phyloP scores from a whole-genome alignment of 495 filamentous ascomycete species.

The Lindgomyces ingoldianus region DNA sequence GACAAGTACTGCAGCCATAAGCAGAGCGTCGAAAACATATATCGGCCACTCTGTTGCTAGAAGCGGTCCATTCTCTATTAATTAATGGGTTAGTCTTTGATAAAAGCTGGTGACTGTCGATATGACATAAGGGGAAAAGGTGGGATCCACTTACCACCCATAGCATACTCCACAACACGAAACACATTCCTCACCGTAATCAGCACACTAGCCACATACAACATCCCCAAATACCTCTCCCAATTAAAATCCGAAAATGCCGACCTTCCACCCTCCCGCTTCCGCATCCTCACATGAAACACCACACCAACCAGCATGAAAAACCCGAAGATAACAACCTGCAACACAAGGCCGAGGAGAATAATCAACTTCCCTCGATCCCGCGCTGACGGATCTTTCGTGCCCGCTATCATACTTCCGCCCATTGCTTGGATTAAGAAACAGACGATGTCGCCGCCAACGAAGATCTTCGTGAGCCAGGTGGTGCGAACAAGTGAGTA shows the following conservation, averaged over 20 bases:
- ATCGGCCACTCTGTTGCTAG: neutral
- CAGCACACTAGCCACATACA: neutral
- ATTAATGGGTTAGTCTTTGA: no score
- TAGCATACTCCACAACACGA: neutral
- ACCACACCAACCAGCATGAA: slow-evolving; percentile 45
- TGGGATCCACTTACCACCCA: no score
- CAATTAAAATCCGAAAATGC: neutral
- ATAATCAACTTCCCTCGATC: slow-evolving; percentile 37
- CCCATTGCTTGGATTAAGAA: slow-evolving; percentile 48
- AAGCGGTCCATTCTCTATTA: neutral
- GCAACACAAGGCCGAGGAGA: slow-evolving; percentile 47
- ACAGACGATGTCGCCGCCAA: slow-evolving; percentile 49
- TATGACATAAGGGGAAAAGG: no score
- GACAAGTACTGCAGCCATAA: neutral
- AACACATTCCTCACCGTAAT: neutral
- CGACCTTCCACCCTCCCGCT: neutral
- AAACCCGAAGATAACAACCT: slow-evolving; percentile 49
- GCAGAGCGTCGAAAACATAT: neutral
- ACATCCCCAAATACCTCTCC: neutral
- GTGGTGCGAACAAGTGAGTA: slow-evolving; percentile 41
- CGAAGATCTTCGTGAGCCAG: slow-evolving; percentile 50
- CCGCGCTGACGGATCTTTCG: neutral
- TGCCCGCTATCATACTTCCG: slow-evolving; percentile 41
- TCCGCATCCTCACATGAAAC: neutral
- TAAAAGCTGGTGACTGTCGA: no score